Percentiles rank a stretch among this genome's conserved stretches.
These are phyloP conservation scores for Acer campestre DNA, from an alignment of 345 rosid genomes.

Conservation along the genomic window DNA sequence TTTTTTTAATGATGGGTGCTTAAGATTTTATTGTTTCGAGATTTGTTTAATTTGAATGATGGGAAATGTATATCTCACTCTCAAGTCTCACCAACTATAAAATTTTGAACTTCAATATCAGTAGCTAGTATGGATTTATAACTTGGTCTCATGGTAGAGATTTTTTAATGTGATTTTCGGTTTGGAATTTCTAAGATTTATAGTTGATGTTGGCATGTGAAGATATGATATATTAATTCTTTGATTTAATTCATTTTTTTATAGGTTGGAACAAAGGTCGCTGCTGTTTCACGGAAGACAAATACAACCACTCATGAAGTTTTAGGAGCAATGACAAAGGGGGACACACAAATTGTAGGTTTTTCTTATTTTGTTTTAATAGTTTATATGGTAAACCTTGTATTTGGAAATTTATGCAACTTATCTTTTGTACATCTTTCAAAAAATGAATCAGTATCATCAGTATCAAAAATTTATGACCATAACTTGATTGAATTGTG, in stretches of 20 bases:
- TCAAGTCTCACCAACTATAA: not conserved
- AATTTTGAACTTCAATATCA: not conserved
- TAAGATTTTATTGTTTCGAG: not conserved
- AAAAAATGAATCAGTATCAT: not conserved
- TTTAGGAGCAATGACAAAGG: constrained; percentile 83
- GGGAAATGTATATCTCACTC: not conserved
- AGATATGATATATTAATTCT: not conserved
- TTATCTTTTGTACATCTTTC: not conserved
- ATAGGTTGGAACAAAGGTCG: constrained; percentile 89
- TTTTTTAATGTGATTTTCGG: not conserved
- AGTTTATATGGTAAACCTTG: not conserved
- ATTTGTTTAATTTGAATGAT: not conserved
- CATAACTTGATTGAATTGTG: not conserved
- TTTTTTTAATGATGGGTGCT: not conserved
- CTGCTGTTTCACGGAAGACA: constrained; percentile 95
- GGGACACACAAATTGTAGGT: constrained; percentile 79
- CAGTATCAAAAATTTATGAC: not conserved
- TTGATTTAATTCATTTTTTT: constrained; percentile 17
- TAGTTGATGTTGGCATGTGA: constrained; percentile 4
- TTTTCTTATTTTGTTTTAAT: constrained; percentile 17
- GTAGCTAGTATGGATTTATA: not conserved
- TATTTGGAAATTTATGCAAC: not conserved
- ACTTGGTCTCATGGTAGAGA: not conserved
- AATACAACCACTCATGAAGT: constrained; percentile 97
- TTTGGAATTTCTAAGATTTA: not conserved